Evolutionary conservation across 495 filamentous ascomycete genomes (phyloP), one percentile per base, ranked within the genome.

Genomic region (Lophiostoma macrostomum): DNA sequence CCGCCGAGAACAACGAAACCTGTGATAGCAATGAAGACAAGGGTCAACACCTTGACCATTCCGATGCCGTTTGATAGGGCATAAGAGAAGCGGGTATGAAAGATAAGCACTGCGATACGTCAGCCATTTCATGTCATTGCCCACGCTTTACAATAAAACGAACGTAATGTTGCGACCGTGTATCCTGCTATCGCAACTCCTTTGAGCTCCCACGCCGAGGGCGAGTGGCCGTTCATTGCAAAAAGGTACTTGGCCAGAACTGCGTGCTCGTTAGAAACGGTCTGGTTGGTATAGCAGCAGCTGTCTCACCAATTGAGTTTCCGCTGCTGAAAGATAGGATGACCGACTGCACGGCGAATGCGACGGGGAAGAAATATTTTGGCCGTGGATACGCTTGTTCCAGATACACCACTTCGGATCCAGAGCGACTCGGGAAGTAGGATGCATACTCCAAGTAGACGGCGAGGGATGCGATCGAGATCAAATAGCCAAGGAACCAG

Each of bases 381-480:
- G 83, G 83, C 19, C 79, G 68, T 0, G 80, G 82, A 56, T 74
- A 86, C 3, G 79, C 76, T 59, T 85, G 82, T 60, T 86, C 83
- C 1, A 85, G 73, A 48, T 84, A 86, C 3, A 83, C 80, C 6
- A 82, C 80, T 53, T 86, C 79, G 0, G 79, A 73, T 2, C 82
- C 83, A 2, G 80, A 84, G 16, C 83, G 75, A 62, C 78, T 83
- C 5, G 83, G 83, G 40, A 84, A 85, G 53, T 78, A 84, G 0
- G 76, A 69, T 1, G 80, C 75, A 13, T 78, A 75, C 58, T 86
- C 82, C 35, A 84, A 73, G 53, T 83, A 84, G 10, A 82, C 70
- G 0, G 71, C 63, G 6, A 84, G 70, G 2, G 71, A 73, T 19
- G 73, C 70, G 19, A 71, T 53, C 1, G 81, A 68, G 5, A 81